Evolutionary conservation across 495 filamentous ascomycete genomes (phyloP), one percentile per base, ranked within the genome.

Genomic region (Trichoderma asperelloides): DNA sequence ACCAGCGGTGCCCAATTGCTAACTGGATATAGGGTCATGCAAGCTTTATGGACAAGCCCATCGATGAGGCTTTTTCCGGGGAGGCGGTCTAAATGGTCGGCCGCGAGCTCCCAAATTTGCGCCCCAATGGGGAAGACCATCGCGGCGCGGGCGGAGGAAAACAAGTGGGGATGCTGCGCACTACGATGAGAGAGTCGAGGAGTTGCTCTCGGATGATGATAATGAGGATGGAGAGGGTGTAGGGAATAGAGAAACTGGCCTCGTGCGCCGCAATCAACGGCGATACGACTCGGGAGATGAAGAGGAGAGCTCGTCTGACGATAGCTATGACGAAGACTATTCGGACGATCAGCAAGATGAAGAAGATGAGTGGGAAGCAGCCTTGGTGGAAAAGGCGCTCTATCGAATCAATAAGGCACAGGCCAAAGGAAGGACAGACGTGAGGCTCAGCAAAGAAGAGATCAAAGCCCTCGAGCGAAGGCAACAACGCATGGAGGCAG

Each of bases 11-110:
- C 18, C 6, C 18, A 21, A 5, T 6, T 51, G 47, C 47, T 51
- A 51, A 51, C n/a, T 9, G 18, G 11, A 21, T 51, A 18, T 2
- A 51, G 47, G 96, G 96, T 78, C 95, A 98, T 81, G 95, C 95
- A 71, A 84, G 91, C 64, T 87, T 98, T 74, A 88, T 98, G 89
- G 95, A 98, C 80, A 97, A 96, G 84, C 94, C 94, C 45, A 97
- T 98, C 84, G 95, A 97, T 87, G 93, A 94, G 93, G 93, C 94
- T 98, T 98, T 98, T 97, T 98, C 96, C 86, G 95, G 96, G 95
- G 96, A 98, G 94, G 95, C 93, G 93, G 93, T 97, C 91, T 98
- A 97, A 88, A 86, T 93, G 93, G 93, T 96, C 93, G 93, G 91
- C 93, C 92, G 92, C 93, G 91, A 96, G 86, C 91, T 96, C 93